These are phyloP conservation scores for Inga leiocalycina DNA, from an alignment of 306 rosid genomes.

Conservation along the genomic window DNA sequence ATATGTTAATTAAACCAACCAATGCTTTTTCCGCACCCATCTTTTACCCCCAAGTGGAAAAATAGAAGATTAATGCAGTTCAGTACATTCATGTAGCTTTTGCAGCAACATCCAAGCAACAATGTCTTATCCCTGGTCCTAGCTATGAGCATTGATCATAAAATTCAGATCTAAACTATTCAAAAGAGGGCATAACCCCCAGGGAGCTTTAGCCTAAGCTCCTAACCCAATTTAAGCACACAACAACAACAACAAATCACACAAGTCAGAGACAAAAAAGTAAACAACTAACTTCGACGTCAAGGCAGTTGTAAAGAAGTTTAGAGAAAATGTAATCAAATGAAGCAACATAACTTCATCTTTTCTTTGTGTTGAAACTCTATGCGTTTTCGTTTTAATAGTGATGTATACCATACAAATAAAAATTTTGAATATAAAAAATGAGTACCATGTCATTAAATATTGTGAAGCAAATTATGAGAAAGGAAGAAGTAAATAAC, in stretches of 20 bases:
- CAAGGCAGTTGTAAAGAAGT: background rate
- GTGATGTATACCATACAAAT: background rate
- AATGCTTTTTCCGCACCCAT: background rate
- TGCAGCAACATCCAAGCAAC: background rate
- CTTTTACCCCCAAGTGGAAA: conserved; percentile 8
- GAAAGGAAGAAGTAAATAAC: background rate
- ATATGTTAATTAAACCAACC: background rate
- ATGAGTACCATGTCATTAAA: background rate
- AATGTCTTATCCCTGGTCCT: background rate
- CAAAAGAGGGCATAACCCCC: conserved; percentile 6
- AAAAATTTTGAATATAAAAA: background rate
- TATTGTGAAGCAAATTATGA: background rate
- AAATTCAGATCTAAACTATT: conserved; percentile 1
- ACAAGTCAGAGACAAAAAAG: conserved; percentile 2
- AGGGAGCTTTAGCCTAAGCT: conserved; percentile 22
- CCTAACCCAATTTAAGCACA: conserved; percentile 5
- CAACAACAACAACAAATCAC: background rate
- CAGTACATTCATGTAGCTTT: conserved; percentile 8
- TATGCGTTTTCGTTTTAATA: background rate
- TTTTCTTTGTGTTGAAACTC: background rate
- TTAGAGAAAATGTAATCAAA: background rate
- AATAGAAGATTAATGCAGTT: conserved; percentile 4
- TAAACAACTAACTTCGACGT: conserved; percentile 7
- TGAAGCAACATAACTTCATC: conserved; percentile 1
- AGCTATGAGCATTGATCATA: conserved; percentile 5